Evolutionary conservation across 768 basidiomycete genomes (phyloP), one percentile per base, ranked within the genome.

Genomic region (Naganishia antarctica): DNA sequence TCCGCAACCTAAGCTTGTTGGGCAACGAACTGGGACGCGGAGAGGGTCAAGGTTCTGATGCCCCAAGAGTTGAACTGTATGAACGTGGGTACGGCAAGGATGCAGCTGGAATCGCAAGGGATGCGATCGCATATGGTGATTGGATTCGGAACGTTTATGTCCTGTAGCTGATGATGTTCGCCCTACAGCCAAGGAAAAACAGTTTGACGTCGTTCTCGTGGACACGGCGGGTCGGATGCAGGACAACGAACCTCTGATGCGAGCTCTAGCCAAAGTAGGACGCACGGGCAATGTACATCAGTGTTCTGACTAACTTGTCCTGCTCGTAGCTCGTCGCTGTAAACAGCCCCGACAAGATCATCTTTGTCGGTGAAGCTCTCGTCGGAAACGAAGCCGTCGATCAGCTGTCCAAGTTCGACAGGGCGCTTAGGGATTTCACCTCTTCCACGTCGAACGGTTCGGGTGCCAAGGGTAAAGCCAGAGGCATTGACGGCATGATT

Each of bases 181-280:
- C 13, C 9, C 7, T 43, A 8, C 73, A 96, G 93, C 85, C 32
- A 87, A 86, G 69, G 90, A 93, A 70, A 87, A 88, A 66, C 85
- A 86, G 66, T 97, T 96, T 75, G 96, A 99, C 71, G 92, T 98
- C 25, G 94, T 99, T 6, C 81, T 99, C 47, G 91, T 99, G 71
- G 96, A 99, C 76, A 98, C 96, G 1, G 96, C 96, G 21, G 96
- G 96, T 1, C 84, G 94, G 60, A 98, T 98, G 96, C 96, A 99
- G 77, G 96, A 98, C 77, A 99, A 98, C 76, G 96, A 98, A 87
- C 96, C 96, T 0, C 79, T 99, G 68, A 99, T 99, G 96, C 85
- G 92, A 18, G 94, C 96, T 2, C 82, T 99, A n/a, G 91, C 96
- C 34, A 98, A 99, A 34, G 53, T 57, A 21, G 23, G 53, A 1